phyloP scores from a whole-genome alignment of 805 yeast genomes.

The Tetrapisispora pingtungensis region DNA sequence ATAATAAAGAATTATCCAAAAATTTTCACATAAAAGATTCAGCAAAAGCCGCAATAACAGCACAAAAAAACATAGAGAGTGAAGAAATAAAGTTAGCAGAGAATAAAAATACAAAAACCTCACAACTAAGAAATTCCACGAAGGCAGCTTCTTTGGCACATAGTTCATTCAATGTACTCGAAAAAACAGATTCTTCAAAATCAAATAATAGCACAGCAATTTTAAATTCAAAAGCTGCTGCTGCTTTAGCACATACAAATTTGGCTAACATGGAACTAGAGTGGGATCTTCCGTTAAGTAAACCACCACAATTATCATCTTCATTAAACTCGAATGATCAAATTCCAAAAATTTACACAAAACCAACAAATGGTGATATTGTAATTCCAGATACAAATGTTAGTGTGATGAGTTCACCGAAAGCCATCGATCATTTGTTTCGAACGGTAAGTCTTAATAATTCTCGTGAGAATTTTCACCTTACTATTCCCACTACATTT shows the following conservation, averaged over 20 bases:
- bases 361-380: background rate
- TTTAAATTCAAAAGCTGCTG: constrained; percentile 12
- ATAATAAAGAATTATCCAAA: background rate
- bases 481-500: background rate
- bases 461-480: background rate
- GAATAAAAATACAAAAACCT: background rate
- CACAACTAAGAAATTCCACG: background rate
- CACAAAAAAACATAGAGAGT: background rate
- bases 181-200: background rate
- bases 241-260: constrained; percentile 17
- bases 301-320: background rate
- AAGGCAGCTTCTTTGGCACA: constrained; percentile 1
- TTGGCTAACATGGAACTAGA: constrained; percentile 7
- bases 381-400: background rate
- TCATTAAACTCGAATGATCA: background rate
- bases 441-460: background rate
- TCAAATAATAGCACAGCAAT: constrained; percentile 1
- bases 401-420: background rate
- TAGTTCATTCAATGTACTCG: background rate
- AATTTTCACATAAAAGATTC: background rate
- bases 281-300: constrained; percentile 4
- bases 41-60: background rate
- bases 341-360: background rate
- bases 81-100: too few relatives aligned
- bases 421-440: background rate